Percentiles rank a stretch among this genome's conserved stretches.
phyloP scores from a whole-genome alignment of 768 basidiomycete genomes.

The Amanita subjunquillea region DNA sequence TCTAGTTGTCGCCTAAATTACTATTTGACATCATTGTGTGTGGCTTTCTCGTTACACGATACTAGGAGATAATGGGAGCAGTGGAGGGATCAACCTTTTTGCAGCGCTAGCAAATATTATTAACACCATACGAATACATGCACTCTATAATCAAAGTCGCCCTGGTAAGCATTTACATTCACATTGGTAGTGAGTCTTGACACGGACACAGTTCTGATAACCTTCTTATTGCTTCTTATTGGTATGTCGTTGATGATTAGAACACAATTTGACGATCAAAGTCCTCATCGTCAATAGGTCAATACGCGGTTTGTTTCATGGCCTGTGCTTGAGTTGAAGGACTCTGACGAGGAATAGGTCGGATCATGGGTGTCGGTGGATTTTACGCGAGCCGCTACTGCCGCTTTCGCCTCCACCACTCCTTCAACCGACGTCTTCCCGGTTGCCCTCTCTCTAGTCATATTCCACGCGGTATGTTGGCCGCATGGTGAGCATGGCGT shows the following conservation, averaged over 20 bases:
- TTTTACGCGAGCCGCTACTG: no score
- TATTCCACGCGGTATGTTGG: no score
- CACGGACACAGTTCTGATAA: neutral
- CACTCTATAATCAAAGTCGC: neutral
- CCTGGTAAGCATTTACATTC: neutral
- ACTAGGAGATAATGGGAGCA: neutral
- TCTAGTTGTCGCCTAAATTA: neutral
- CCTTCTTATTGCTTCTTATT: neutral
- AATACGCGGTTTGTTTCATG: neutral
- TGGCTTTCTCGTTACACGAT: neutral
- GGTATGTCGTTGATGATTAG: neutral
- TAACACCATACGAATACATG: neutral
- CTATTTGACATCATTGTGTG: neutral
- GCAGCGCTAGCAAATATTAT: neutral
- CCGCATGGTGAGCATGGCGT: no score
- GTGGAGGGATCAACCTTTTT: neutral
- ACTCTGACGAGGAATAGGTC: no score
- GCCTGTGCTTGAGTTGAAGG: neutral
- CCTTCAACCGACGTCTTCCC: no score
- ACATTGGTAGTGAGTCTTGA: neutral
- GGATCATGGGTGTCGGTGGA: no score
- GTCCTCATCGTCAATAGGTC: neutral
- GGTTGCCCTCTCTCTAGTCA: no score
- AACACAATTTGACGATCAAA: neutral
- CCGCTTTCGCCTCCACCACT: no score